Conservation (phyloP, 1,139 yeast species). For the Kodamaea plutei region DNA sequence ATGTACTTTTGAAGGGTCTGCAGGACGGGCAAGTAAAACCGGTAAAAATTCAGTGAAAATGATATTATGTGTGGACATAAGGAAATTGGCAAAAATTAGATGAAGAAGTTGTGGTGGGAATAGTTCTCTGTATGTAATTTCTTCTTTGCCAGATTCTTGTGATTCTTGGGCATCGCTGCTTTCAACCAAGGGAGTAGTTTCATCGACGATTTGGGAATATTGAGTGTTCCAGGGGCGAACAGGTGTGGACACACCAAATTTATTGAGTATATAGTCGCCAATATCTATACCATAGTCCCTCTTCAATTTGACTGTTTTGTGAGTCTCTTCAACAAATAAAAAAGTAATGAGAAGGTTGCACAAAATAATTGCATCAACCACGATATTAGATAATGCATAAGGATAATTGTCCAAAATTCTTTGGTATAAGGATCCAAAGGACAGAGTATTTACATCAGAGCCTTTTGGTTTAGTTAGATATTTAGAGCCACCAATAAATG, state of each 20-base stretch:
- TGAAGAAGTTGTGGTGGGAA: conserved; percentile 23
- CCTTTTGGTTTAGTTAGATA: conserved; percentile 29
- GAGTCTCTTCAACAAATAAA: conserved; percentile 60
- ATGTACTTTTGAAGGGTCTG: conserved; percentile 10
- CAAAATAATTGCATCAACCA: conserved; percentile 41
- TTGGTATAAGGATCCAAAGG: conserved; percentile 14
- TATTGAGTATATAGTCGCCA: conserved; percentile 42
- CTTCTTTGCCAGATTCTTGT: conserved; percentile 1
- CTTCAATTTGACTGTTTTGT: conserved; percentile 34
- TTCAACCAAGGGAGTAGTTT: too few species aligned
- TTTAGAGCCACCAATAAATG: conserved; percentile 49
- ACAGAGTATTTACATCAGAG: not conserved
- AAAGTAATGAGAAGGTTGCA: conserved; percentile 37
- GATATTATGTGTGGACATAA: conserved; percentile 17
- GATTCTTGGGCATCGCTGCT: too few species aligned
- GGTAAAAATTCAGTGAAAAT: conserved; percentile 22
- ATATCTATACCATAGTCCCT: conserved; percentile 49
- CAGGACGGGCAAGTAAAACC: conserved; percentile 20
- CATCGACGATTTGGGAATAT: too few species aligned
- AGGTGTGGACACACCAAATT: conserved; percentile 29
- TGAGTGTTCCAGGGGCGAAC: conserved; percentile 37
- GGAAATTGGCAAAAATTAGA: conserved; percentile 18
- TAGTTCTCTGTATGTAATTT: conserved; percentile 7
- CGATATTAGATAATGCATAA: conserved; percentile 55
- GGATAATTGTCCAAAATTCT: conserved; percentile 41